Evolutionary conservation across 73 alveolate species (phyloP).

Genomic region (Paraurostyla sp.): DNA sequence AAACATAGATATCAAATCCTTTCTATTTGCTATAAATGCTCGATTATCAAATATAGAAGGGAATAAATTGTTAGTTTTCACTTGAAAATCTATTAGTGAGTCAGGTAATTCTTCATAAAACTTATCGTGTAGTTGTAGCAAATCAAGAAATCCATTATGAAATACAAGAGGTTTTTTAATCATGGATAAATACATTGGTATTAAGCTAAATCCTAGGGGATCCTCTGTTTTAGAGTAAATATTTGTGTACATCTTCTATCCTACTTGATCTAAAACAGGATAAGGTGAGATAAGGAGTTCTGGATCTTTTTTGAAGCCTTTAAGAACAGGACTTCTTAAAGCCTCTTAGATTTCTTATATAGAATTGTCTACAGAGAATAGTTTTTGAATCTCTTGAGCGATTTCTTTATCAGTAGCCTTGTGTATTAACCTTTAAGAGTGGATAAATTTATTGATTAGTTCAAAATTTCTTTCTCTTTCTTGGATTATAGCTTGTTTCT

Average conservation of each 20-base stretch:
- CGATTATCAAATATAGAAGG: slow-evolving; percentile 20
- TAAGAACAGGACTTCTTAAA: too few species aligned
- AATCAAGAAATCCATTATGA: slow-evolving; percentile 13
- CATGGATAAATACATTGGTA: neutral
- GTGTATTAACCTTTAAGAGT: neutral
- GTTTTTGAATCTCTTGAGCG: neutral
- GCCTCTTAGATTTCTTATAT: too few species aligned
- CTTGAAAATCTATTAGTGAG: neutral
- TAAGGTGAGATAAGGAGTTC: too few species aligned
- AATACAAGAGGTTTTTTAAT: neutral
- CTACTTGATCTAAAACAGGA: neutral
- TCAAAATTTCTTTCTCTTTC: neutral
- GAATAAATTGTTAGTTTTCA: neutral
- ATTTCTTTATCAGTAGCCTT: neutral
- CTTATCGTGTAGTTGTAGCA: neutral
- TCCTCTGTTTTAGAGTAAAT: neutral
- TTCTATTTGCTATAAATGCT: neutral
- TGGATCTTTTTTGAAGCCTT: too few species aligned
- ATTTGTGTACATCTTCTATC: neutral
- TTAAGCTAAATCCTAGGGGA: neutral
- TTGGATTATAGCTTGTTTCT: neutral
- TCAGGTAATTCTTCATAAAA: neutral
- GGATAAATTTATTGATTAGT: neutral
- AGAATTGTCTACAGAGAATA: too few species aligned
- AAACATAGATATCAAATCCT: neutral